Percentiles rank a stretch among this genome's conserved stretches.
phyloP scores from a whole-genome alignment of 176 grass and related monocot genomes.

The Dendrocalamus sinicus region DNA sequence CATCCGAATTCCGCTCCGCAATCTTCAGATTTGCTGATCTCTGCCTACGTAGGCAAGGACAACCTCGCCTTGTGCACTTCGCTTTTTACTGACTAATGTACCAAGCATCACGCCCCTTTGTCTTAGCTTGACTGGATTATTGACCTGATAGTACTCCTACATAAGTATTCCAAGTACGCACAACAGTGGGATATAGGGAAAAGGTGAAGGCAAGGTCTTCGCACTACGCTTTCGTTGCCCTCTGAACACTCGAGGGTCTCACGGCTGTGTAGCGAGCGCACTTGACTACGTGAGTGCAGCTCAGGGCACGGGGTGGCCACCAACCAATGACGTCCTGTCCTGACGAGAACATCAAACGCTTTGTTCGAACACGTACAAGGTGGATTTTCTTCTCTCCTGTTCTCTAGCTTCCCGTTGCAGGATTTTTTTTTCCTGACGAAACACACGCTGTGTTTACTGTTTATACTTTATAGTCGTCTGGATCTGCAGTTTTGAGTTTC shows the following conservation, averaged over 20 bases:
- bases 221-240: not conserved
- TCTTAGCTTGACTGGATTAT: not conserved
- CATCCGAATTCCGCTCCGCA: not conserved
- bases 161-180: not conserved
- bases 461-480: too few species aligned
- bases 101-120: not conserved
- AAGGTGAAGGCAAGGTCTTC: not conserved
- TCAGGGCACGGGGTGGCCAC: not conserved
- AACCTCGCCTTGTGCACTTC: not conserved
- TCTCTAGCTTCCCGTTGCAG: too few species aligned
- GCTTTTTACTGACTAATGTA: constrained; percentile 1
- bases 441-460: not conserved
- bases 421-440: too few species aligned
- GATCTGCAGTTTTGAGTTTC: too few species aligned
- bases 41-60: constrained; percentile 26
- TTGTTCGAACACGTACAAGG: not conserved
- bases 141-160: not conserved
- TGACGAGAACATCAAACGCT: not conserved
- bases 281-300: not conserved
- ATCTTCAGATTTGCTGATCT: not conserved
- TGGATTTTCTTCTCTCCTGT: not conserved
- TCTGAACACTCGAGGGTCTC: not conserved
- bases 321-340: not conserved
- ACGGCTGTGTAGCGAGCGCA: not conserved
- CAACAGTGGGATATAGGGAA: not conserved